A percentile compares a stretch with the other conserved stretches of the same genome.
These are phyloP conservation scores for Paxillus ammoniavirescens DNA, from an alignment of 768 basidiomycete genomes.

Conservation along the genomic window DNA sequence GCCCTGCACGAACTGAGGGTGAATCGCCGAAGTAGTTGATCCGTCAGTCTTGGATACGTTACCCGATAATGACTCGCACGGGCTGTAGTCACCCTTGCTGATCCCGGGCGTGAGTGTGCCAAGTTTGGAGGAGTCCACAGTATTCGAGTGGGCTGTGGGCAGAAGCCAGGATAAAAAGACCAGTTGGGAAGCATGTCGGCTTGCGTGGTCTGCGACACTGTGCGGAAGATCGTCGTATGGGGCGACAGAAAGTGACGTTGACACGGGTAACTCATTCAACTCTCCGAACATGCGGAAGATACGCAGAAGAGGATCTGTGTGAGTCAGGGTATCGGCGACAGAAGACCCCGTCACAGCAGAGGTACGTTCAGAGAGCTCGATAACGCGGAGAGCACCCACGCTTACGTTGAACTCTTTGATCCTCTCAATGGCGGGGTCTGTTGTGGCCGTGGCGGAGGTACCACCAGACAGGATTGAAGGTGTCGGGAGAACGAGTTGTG, in stretches of 20 bases:
- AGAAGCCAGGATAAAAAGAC: conserved; percentile 83
- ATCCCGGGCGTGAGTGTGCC: conserved; percentile 11
- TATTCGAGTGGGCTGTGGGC: conserved; percentile 23
- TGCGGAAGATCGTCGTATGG: conserved; percentile 70
- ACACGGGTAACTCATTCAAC: conserved; percentile 64
- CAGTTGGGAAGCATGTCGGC: conserved; percentile 59
- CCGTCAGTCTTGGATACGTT: conserved; percentile 31
- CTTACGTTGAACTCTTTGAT: conserved; percentile 31
- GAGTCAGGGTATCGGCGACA: conserved; percentile 63
- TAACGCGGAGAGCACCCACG: conserved; percentile 80
- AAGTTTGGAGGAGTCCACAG: conserved; percentile 2
- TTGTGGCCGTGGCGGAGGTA: conserved; percentile 12
- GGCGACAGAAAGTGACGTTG: conserved; percentile 69
- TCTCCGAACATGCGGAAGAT: conserved; percentile 78
- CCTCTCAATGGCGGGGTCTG: conserved; percentile 1
- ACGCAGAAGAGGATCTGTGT: conserved; percentile 67
- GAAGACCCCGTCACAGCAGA: conserved; percentile 67
- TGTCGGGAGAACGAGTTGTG: conserved; percentile 68
- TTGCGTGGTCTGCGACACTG: conserved; percentile 69
- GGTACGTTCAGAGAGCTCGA: conserved; percentile 74
- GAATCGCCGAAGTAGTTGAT: conserved; percentile 47
- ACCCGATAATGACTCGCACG: conserved; percentile 71
- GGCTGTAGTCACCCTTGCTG: conserved; percentile 39
- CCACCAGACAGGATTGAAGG: conserved; percentile 6
- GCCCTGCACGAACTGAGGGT: conserved; percentile 81